Percentiles rank a stretch among this genome's conserved stretches.
Conservation (phyloP, 2,329 filamentous ascomycete species). For the Fusarium dlaminii region DNA sequence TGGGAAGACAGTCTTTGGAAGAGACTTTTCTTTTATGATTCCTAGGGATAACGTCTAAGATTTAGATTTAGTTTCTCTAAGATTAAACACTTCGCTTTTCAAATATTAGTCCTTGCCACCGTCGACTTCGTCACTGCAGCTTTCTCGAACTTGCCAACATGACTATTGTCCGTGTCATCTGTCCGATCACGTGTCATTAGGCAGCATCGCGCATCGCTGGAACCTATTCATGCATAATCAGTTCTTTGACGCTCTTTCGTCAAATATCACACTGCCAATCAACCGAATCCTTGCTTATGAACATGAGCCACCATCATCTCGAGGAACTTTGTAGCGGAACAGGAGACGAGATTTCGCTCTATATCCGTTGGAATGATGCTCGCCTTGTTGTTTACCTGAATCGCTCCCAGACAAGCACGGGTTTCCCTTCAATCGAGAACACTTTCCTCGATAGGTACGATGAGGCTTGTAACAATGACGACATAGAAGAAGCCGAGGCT, state of each 20-base stretch:
- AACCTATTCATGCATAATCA: neutral
- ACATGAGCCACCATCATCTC: neutral
- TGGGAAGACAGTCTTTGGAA: neutral
- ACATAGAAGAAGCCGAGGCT: neutral
- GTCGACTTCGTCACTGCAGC: too few species aligned
- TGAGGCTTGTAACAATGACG: fast-evolving
- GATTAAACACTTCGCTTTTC: fast-evolving
- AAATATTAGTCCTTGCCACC: fast-evolving
- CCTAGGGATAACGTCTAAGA: neutral
- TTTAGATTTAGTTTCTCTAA: fast-evolving
- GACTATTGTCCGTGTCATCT: too few species aligned
- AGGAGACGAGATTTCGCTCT: neutral
- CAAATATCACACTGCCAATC: neutral
- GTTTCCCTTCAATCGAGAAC: neutral
- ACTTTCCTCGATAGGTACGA: neutral
- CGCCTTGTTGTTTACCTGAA: neutral
- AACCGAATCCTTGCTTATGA: fast-evolving
- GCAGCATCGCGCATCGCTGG: neutral
- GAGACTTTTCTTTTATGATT: neutral
- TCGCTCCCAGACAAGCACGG: neutral
- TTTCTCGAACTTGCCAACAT: too few species aligned
- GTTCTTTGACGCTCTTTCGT: neutral
- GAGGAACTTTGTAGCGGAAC: neutral
- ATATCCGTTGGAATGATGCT: neutral
- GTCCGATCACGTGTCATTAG: neutral